These are phyloP conservation scores for Lasiosphaeria hispida DNA, from an alignment of 495 filamentous ascomycete species.

Conservation along the genomic window DNA sequence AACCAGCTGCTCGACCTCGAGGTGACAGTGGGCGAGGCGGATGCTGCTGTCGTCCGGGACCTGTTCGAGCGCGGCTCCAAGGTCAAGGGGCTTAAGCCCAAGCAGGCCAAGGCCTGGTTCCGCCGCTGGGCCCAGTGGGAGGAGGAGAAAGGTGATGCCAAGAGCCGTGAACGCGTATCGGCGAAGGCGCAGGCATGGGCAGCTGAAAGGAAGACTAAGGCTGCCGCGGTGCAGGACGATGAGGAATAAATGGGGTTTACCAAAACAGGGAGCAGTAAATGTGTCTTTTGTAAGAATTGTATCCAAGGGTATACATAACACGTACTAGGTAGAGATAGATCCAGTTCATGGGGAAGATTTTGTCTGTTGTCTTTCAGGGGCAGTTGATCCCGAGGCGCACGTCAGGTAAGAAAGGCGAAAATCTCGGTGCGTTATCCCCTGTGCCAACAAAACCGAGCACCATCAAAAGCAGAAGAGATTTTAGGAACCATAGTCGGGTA, in stretches of 20 bases:
- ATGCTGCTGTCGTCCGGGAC: slow-evolving; percentile 59
- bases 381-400: too few relatives aligned
- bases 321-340: too few relatives aligned
- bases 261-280: background rate
- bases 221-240: slow-evolving; percentile 27
- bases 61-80: slow-evolving; percentile 77
- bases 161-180: slow-evolving; percentile 68
- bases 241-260: slow-evolving; percentile 11
- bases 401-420: too few relatives aligned
- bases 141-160: slow-evolving; percentile 67
- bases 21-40: slow-evolving; percentile 56
- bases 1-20: slow-evolving; percentile 88
- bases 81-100: slow-evolving; percentile 66
- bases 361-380: too few relatives aligned
- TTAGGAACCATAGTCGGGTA: too few relatives aligned
- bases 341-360: too few relatives aligned
- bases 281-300: too few relatives aligned
- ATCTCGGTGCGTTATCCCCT: too few relatives aligned
- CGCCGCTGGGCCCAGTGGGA: slow-evolving; percentile 81
- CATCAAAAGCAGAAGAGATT: too few relatives aligned
- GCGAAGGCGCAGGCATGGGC: slow-evolving; percentile 70
- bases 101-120: slow-evolving; percentile 77
- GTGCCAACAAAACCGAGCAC: too few relatives aligned
- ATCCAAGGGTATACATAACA: too few relatives aligned
- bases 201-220: slow-evolving; percentile 33